phyloP scores from a whole-genome alignment of 331 rosid species.

The Dryas integrifolia region DNA sequence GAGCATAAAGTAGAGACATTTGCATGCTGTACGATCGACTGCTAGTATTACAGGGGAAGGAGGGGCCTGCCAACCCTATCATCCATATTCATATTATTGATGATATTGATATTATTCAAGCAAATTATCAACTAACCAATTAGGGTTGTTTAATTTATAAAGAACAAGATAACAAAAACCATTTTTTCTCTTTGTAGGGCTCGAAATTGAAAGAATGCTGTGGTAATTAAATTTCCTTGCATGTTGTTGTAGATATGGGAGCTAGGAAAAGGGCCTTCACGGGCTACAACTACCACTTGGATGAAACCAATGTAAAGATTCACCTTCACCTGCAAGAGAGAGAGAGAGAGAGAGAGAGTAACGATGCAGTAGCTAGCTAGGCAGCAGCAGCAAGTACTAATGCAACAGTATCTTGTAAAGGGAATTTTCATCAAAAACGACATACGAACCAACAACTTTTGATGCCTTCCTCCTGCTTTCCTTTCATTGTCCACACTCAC shows the following conservation, averaged over 20 bases:
- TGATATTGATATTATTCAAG: too few species aligned
- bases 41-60: neutral
- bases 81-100: too few species aligned
- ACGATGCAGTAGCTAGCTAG: too few species aligned
- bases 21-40: slow-evolving; percentile 13
- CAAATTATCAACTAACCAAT: too few species aligned
- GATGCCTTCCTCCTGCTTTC: slow-evolving; percentile 18
- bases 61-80: neutral
- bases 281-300: slow-evolving; percentile 11
- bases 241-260: neutral
- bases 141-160: neutral
- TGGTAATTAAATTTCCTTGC: slow-evolving; percentile 11
- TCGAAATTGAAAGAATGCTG: neutral
- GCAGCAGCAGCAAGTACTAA: neutral
- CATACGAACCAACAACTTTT: slow-evolving; percentile 20
- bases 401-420: slow-evolving; percentile 9
- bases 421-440: slow-evolving; percentile 15
- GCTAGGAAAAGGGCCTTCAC: slow-evolving; percentile 16
- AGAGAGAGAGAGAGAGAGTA: neutral
- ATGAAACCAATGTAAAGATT: slow-evolving; percentile 17
- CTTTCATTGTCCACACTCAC: slow-evolving; percentile 14
- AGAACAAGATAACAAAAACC: slow-evolving; percentile 8
- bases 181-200: neutral
- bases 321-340: slow-evolving; percentile 8
- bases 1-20: slow-evolving; percentile 24